Conservation (phyloP, 2,329 filamentous ascomycete genomes). For the Cordyceps militaris region DNA sequence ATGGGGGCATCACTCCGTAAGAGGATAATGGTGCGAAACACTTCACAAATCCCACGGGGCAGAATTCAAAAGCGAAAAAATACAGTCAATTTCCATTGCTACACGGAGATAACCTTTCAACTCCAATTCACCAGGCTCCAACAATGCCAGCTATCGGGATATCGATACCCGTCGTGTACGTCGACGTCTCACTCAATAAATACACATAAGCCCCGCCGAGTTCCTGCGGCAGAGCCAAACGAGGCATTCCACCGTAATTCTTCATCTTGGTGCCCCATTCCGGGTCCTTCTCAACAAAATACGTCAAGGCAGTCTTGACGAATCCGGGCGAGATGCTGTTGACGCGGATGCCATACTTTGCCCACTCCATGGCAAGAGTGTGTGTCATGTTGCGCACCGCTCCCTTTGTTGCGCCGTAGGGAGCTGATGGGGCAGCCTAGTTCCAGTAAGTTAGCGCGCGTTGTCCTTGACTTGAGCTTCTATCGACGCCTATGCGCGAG, state of each 20-base stretch:
- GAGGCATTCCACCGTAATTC: constrained; percentile 51
- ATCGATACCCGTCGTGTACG: constrained; percentile 43
- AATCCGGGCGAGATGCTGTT: constrained; percentile 41
- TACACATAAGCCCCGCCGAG: constrained; percentile 52
- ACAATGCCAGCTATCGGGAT: constrained; percentile 36
- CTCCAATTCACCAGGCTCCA: constrained; percentile 16
- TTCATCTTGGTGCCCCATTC: constrained; percentile 52
- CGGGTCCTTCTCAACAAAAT: constrained; percentile 42
- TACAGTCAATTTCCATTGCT: no score
- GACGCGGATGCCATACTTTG: constrained; percentile 38
- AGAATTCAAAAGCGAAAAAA: no score
- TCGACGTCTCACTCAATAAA: constrained; percentile 45
- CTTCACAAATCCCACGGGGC: no score
- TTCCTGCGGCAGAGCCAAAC: constrained; percentile 45
- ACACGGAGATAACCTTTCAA: neutral
- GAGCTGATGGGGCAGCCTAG: constrained; percentile 41
- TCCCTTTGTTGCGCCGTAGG: constrained; percentile 39
- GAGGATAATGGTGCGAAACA: no score
- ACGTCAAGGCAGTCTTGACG: constrained; percentile 25
- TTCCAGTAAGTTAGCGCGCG: neutral
- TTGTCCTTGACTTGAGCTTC: no score
- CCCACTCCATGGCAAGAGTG: constrained; percentile 41
- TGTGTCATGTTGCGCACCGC: constrained; percentile 34
- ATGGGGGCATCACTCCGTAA: no score
- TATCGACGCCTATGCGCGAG: no score